Evolutionary conservation across 1,284 basidiomycete genomes (phyloP), one percentile per base, ranked within the genome.

Genomic region (Xerocomus amazonicus): DNA sequence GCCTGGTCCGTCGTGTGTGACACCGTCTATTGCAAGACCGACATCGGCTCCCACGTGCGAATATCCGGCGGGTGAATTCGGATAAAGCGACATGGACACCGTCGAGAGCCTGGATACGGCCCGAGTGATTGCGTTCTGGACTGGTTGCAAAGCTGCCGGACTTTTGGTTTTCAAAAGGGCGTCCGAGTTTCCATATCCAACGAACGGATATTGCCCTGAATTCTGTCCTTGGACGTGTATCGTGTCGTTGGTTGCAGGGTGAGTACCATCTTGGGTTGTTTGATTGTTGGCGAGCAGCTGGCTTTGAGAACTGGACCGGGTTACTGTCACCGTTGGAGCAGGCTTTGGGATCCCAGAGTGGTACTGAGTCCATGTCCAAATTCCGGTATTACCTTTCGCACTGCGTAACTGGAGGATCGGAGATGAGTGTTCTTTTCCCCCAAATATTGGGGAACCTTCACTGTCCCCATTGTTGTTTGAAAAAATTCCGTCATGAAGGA

Each of bases 371-470:
- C 84, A 87, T 35, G 75, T 71, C 73, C 76, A 80, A 27, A 74
- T 62, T 3, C 73, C 71, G 14, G 68, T 70, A 47, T 71, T 73
- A 27, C 56, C 58, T 33, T 54, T 57, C 37, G 45, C 35, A 46
- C 57, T 59, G 12, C 71, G 73, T 53, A 37, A 32, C 39, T 59
- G 51, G 19, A 73, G 69, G 26, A 73, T 67, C 16, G 72, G 67
- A 1, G 85, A 87, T 35, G 76, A 68, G 26, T 78, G 69, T 61
- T 88, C 85, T 57, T 82, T 80, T 3, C 87, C 86, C 14, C 86
- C 87, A 60, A 89, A 89, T 35, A 88, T 68, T 14, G 83, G 83
- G 2, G 87, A 87, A 28, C 83, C 82, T 42, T 81, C 77, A n/a
- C 61, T 52, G 36, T 74, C 70, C 47, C 50, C 56, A 34, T 75